Evolutionary conservation across 352 stramenopile species (phyloP), one percentile per base, ranked within the genome.

Genomic region (Pythium pectinolyticum): DNA sequence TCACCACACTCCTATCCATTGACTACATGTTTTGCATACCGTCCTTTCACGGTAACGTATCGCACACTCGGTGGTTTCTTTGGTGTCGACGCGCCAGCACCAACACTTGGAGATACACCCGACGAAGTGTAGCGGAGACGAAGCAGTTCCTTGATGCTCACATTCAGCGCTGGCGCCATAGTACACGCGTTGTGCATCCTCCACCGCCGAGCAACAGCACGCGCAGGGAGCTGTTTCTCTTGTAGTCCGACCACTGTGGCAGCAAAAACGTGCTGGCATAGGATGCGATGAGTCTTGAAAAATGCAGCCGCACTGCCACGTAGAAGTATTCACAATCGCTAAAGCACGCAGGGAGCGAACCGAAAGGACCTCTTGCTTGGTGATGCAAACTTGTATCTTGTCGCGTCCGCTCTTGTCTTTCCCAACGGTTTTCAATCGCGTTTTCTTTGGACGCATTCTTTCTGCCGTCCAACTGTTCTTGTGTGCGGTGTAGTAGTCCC

Each of bases 181-280:
- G n/a, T n/a, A n/a, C n/a, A n/a, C n/a, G n/a, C n/a, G n/a, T n/a
- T n/a, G n/a, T 24, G 37, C 20, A 45, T 45, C 5, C 24, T n/a
- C 37, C 37, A 45, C 37, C 37, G 8, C 3, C 17, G 37, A 9
- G 20, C 7, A n/a, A 45, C 37, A 24, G 37, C 37, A 4, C 24
- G 17, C 10, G 17, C 5, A 12, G 17, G 37, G 8, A 45, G 37
- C 17, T 45, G 37, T 6, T 22, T 45, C 17, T 25, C 5, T 4
- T 2, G 2, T 1, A 45, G 17, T 6, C 37, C 37, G 37, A 45
- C 5, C 3, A n/a, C 20, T 24, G 37, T n/a, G 5, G 24, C 14
- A 15, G 37, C 37, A n/a, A 19, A 45, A 5, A 54, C 5, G 28
- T 61, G 54, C 54, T 61, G 39, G 20, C 54, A 61, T 25, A 27